A percentile compares a stretch with the other conserved stretches of the same genome.
phyloP scores from a whole-genome alignment of 805 yeast genomes.

The Candida dendrica region DNA sequence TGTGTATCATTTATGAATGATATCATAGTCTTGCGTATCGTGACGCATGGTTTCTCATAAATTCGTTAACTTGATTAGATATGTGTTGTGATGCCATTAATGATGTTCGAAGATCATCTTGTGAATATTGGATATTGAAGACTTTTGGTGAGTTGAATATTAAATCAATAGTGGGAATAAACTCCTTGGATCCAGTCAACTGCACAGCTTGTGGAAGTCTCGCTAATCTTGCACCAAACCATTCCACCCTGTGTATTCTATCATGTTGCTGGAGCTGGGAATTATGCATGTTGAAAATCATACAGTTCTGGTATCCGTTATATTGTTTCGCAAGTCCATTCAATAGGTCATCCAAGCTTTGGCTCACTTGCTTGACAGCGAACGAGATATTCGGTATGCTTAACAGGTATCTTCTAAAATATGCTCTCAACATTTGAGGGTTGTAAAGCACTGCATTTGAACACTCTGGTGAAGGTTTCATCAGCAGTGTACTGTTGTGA shows the following conservation, averaged over 20 bases:
- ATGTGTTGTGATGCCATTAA: neutral
- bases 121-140: neutral
- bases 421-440: constrained; percentile 1
- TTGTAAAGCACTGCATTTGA: constrained; percentile 5
- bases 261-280: neutral
- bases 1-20: neutral
- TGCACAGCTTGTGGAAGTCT: neutral
- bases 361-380: neutral
- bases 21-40: neutral
- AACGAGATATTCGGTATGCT: neutral
- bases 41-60: neutral
- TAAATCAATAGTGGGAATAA: neutral
- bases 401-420: constrained; percentile 1
- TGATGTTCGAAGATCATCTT: neutral
- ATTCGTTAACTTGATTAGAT: neutral
- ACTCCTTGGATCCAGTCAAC: neutral
- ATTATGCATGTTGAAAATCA: neutral
- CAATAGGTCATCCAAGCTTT: neutral
- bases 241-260: neutral
- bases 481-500: neutral
- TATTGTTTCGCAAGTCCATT: neutral
- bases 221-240: neutral
- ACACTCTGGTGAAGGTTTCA: constrained; percentile 7
- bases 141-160: neutral
- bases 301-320: neutral